These are phyloP conservation scores for Boletus mariae DNA, from an alignment of 1,284 basidiomycete genomes.

Conservation along the genomic window DNA sequence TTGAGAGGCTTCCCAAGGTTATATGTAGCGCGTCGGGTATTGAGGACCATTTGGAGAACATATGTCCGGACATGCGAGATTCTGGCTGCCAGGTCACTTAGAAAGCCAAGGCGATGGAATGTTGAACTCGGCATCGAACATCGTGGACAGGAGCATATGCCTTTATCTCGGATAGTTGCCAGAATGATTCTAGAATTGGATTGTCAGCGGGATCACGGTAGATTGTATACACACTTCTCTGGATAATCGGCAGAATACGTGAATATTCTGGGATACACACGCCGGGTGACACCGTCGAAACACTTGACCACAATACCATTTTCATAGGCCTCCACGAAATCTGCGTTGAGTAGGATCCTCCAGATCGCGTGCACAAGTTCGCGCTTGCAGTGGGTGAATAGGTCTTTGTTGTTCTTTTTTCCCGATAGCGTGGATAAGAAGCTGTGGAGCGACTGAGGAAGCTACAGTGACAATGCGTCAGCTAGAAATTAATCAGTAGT, in stretches of 20 bases:
- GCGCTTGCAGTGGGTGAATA: no score
- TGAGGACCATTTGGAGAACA: neutral
- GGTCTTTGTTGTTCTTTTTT: no score
- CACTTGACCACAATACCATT: neutral
- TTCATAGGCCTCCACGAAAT: no score
- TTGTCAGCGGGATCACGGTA: no score
- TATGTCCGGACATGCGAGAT: no score
- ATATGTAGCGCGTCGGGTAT: neutral
- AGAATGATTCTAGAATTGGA: neutral
- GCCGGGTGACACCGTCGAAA: neutral
- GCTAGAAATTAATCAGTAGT: no score
- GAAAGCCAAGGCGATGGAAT: neutral
- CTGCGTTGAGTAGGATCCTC: no score
- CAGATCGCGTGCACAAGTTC: no score
- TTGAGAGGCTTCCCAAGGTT: neutral
- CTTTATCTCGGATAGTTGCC: neutral
- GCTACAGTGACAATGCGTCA: no score
- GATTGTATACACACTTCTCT: neutral
- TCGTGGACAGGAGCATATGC: neutral
- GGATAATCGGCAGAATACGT: neutral
- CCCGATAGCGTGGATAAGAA: no score
- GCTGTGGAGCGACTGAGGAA: no score
- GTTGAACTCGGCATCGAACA: neutral
- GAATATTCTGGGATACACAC: neutral
- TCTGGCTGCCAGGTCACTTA: neutral